phyloP scores from a whole-genome alignment of 345 rosid species.

The Camelina hispida region DNA sequence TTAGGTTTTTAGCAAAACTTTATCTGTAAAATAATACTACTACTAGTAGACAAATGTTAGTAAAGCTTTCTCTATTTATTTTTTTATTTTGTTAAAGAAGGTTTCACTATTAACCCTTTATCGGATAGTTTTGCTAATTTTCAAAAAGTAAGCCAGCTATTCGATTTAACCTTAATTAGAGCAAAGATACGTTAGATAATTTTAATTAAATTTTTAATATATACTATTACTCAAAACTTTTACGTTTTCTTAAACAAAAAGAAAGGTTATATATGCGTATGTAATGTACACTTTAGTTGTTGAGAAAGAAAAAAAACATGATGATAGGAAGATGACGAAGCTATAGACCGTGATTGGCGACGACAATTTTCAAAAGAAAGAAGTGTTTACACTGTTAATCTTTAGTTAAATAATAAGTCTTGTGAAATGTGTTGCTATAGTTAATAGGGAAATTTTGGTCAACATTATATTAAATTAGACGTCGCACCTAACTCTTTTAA shows the following conservation, averaged over 20 bases:
- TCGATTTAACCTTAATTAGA: too few relatives aligned
- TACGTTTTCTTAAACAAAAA: slow-evolving; percentile 12
- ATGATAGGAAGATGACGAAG: slow-evolving; percentile 39
- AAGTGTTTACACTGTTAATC: slow-evolving; percentile 19
- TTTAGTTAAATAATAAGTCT: background rate
- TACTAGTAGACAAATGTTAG: too few relatives aligned
- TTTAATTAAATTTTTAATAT: too few relatives aligned
- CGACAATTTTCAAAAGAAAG: background rate
- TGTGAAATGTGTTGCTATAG: slow-evolving; percentile 30
- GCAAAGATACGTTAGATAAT: too few relatives aligned
- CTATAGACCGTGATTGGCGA: slow-evolving; percentile 40
- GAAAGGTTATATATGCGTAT: slow-evolving; percentile 22
- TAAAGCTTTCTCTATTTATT: background rate
- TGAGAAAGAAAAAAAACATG: slow-evolving; percentile 32
- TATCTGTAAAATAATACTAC: background rate
- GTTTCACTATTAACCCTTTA: background rate
- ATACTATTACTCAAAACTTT: background rate
- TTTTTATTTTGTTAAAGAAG: background rate
- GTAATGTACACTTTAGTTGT: slow-evolving; percentile 40
- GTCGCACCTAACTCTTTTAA: slow-evolving; percentile 45
- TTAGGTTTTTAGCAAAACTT: background rate
- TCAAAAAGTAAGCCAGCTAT: background rate
- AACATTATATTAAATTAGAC: slow-evolving; percentile 43
- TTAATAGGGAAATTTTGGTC: slow-evolving; percentile 29
- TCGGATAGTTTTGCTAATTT: slow-evolving; percentile 2